phyloP scores from a whole-genome alignment of 2,329 filamentous ascomycete species.

The Trichoderma lentiforme region DNA sequence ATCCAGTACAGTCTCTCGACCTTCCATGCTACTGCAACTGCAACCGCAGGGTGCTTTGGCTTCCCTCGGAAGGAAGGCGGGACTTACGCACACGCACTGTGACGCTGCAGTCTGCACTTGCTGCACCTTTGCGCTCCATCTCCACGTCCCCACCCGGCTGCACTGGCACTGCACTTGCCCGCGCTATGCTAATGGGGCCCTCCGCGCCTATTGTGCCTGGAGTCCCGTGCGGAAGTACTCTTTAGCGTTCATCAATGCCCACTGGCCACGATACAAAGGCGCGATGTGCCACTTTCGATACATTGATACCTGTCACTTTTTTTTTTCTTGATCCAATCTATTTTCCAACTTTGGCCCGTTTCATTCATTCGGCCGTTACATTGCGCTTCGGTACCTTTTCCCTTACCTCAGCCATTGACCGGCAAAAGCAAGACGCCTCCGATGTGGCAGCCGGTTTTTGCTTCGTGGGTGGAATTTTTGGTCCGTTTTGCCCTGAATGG shows the following conservation, averaged over 20 bases:
- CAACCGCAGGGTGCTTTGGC: not conserved
- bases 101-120: not conserved
- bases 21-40: not conserved
- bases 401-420: conserved; percentile 1
- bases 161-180: not conserved
- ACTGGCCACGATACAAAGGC: not conserved
- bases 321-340: not conserved
- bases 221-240: conserved; percentile 1
- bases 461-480: not conserved
- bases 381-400: not conserved
- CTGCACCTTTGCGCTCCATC: not conserved
- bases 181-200: not conserved
- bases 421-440: conserved; percentile 3
- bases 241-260: not conserved
- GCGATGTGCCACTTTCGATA: not conserved
- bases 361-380: not conserved
- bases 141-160: not conserved
- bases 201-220: conserved; percentile 1
- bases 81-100: conserved; percentile 1
- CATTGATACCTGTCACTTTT: not conserved
- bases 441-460: not conserved
- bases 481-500: not conserved
- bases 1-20: not conserved
- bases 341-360: not conserved
- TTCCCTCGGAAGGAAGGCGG: conserved; percentile 2